A percentile compares a stretch with the other conserved stretches of the same genome.
Evolutionary conservation across 768 basidiomycete species (phyloP).

Genomic region (Hygrophorus pudorinus): DNA sequence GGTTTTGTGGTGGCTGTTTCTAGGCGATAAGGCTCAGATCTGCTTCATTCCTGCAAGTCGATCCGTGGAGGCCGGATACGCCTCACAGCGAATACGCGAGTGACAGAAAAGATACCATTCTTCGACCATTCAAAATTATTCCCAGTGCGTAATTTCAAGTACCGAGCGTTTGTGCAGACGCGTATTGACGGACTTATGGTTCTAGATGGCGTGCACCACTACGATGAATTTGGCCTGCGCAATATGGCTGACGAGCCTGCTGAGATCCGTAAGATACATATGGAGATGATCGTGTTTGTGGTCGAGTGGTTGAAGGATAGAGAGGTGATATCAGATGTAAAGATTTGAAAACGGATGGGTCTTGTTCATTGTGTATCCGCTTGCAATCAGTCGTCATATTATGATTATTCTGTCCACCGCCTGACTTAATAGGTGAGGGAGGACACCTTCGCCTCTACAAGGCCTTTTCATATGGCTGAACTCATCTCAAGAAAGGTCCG

Average conservation of each 20-base stretch:
- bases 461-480: too few species aligned
- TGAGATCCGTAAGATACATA: slow-evolving; percentile 73
- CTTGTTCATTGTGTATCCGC: not conserved
- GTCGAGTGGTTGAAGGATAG: slow-evolving; percentile 56
- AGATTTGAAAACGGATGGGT: not conserved
- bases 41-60: slow-evolving; percentile 34
- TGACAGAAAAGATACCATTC: slow-evolving; percentile 58
- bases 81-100: slow-evolving; percentile 70
- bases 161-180: not conserved
- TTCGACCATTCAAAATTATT: slow-evolving; percentile 80
- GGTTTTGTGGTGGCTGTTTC: slow-evolving; percentile 6
- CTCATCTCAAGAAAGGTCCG: too few species aligned
- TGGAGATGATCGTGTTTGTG: slow-evolving; percentile 74
- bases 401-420: too few species aligned
- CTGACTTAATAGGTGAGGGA: too few species aligned
- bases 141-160: slow-evolving; percentile 41
- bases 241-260: slow-evolving; percentile 56
- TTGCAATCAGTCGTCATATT: not conserved
- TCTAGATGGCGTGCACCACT: slow-evolving; percentile 66
- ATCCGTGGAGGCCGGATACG: slow-evolving; percentile 86
- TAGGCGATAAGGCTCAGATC: not conserved
- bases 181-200: not conserved
- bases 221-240: slow-evolving; percentile 63
- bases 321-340: slow-evolving; percentile 18
- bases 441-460: too few species aligned